Evolutionary conservation across 805 yeast species (phyloP).

Genomic region (Metschnikowia anglica): DNA sequence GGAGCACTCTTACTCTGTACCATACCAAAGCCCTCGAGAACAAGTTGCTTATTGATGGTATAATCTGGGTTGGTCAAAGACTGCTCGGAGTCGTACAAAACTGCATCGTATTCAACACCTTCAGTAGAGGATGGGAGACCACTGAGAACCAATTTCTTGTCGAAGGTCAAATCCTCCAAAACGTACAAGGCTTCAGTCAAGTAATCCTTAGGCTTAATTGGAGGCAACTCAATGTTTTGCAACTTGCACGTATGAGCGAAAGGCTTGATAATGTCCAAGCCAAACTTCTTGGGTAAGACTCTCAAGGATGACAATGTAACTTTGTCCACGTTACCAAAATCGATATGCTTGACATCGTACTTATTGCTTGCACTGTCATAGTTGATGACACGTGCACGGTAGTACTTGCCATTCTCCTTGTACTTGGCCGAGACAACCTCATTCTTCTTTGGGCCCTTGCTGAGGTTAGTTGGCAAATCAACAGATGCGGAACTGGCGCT

Average conservation of each 20-base stretch:
- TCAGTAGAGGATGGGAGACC: slow-evolving; percentile 42
- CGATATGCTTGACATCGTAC: slow-evolving; percentile 57
- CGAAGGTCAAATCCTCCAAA: slow-evolving; percentile 53
- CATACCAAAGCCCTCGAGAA: slow-evolving; percentile 59
- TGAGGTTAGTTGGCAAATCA: slow-evolving; percentile 41
- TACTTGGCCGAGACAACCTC: slow-evolving; percentile 57
- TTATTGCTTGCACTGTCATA: slow-evolving; percentile 44
- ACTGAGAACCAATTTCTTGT: slow-evolving; percentile 54
- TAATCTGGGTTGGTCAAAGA: slow-evolving; percentile 53
- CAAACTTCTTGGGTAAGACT: slow-evolving; percentile 52
- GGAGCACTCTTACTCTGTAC: slow-evolving; percentile 39
- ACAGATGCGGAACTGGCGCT: slow-evolving; percentile 38
- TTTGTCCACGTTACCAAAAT: slow-evolving; percentile 55
- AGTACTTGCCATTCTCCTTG: slow-evolving; percentile 52
- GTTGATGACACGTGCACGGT: slow-evolving; percentile 54
- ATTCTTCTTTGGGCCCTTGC: slow-evolving; percentile 49
- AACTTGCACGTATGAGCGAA: slow-evolving; percentile 58
- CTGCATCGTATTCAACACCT: slow-evolving; percentile 48
- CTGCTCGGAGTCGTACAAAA: slow-evolving; percentile 56
- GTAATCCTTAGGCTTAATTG: slow-evolving; percentile 54
- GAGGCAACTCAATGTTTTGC: slow-evolving; percentile 57
- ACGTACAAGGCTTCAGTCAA: slow-evolving; percentile 52
- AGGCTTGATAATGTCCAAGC: slow-evolving; percentile 39
- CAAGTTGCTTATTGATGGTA: slow-evolving; percentile 60
- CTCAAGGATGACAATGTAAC: slow-evolving; percentile 48